phyloP scores from a whole-genome alignment of 2,329 filamentous ascomycete species.

The Cadophora malorum region DNA sequence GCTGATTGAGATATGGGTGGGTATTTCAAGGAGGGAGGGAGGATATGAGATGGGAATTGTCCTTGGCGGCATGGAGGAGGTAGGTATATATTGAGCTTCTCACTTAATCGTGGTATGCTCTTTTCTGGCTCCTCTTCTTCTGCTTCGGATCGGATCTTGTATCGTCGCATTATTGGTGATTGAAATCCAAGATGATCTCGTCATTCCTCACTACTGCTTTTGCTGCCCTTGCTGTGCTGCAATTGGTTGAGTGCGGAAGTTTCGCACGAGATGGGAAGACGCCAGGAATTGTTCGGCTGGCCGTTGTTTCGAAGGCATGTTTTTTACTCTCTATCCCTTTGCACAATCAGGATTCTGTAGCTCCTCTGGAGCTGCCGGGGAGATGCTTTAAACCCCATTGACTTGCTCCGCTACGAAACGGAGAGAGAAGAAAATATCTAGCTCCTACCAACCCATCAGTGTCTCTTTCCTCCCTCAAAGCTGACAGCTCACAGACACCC shows the following conservation, averaged over 20 bases:
- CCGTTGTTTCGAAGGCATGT: constrained; percentile 4
- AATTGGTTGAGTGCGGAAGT: not conserved
- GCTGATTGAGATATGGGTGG: not conserved
- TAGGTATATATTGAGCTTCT: not conserved
- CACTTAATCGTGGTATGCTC: not conserved
- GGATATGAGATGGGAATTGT: not conserved
- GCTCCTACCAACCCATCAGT: too few relatives aligned
- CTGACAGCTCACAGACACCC: not conserved
- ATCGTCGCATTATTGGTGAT: not conserved
- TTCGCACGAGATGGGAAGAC: constrained; percentile 1
- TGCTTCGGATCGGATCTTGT: not conserved
- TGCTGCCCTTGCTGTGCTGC: not conserved
- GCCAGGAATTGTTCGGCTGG: constrained; percentile 5
- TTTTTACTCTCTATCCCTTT: not conserved
- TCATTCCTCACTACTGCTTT: not conserved
- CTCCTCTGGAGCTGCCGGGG: too few relatives aligned
- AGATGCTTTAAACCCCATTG: too few relatives aligned
- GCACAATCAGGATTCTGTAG: too few relatives aligned
- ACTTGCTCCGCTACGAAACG: too few relatives aligned
- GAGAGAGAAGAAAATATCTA: too few relatives aligned
- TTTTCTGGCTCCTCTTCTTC: not conserved
- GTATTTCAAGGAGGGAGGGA: not conserved
- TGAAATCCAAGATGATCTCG: not conserved
- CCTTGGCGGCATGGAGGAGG: not conserved
- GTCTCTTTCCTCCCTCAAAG: too few relatives aligned